Evolutionary conservation across 2,329 filamentous ascomycete genomes (phyloP), one percentile per base, ranked within the genome.

Genomic region (Trichoderma simmonsii): DNA sequence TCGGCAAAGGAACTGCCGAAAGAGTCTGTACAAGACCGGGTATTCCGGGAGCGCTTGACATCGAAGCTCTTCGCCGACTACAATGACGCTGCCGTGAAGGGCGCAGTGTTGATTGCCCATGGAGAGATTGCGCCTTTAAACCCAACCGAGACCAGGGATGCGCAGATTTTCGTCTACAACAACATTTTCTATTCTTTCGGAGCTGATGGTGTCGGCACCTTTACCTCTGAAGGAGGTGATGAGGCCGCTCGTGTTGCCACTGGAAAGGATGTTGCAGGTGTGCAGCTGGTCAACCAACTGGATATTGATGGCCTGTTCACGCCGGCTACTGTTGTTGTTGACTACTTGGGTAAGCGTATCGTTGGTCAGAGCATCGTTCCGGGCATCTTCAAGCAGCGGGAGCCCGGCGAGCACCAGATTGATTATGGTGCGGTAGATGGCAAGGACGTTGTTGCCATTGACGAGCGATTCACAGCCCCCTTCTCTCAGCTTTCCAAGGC

Each of bases 171-270:
- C 78, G 95, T 99, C 28, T 98, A 98, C 86, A 98, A 98, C 86
- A 99, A 99, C 83, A 94, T 99, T 76, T 99, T 99, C 86, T 99
- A 97, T 86, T 98, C 96, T 0, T 98, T 98, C 77, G 96, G 96
- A 74, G 95, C 96, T 59, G 96, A 99, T 81, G 97, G 96, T 67
- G 96, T 98, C 60, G 95, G 96, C 57, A 99, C 96, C 18, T 99
- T 99, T 81, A 95, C 94, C 12, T 95, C 92, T 3, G 96, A 99
- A 83, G 96, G 96, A 75, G 96, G 96, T 24, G 95, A 99, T 76
- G 96, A 99, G 83, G 96, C 96, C 75, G 96, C 96, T 15, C 90
- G 95, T 72, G 94, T 98, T 71, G 96, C 97, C 30, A 97, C 97
- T 6, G 95, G 95, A 75, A 99, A 99, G 84, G 96, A 99, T 78